phyloP scores from a whole-genome alignment of 306 rosid species.

The Purshia tridentata region DNA sequence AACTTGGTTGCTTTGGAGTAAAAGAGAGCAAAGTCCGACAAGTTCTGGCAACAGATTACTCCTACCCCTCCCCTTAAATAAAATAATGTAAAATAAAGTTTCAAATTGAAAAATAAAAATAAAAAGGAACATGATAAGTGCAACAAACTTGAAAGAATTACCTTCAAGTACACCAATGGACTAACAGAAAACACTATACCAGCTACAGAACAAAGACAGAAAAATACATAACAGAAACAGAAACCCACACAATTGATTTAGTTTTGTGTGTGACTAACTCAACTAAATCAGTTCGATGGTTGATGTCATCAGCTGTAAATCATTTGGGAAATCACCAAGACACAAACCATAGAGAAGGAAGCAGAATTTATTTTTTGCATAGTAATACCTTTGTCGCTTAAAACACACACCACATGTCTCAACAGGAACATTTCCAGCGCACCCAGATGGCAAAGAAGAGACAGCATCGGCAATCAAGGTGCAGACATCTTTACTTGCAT shows the following conservation, averaged over 20 bases:
- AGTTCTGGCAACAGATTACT: too few relatives aligned
- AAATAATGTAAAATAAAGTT: not conserved
- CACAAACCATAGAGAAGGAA: not conserved
- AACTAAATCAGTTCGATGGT: not conserved
- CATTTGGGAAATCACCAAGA: conserved; percentile 1
- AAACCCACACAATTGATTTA: too few relatives aligned
- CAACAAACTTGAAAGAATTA: not conserved
- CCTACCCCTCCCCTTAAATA: not conserved
- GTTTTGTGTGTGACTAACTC: too few relatives aligned
- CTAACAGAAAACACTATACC: not conserved
- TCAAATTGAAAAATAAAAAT: not conserved
- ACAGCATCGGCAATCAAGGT: conserved; percentile 27
- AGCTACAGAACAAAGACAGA: too few relatives aligned
- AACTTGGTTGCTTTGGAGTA: too few relatives aligned
- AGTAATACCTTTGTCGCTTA: conserved; percentile 55
- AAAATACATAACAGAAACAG: too few relatives aligned
- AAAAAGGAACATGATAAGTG: not conserved
- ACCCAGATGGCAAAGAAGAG: conserved; percentile 29
- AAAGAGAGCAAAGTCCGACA: too few relatives aligned
- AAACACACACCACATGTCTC: conserved; percentile 36
- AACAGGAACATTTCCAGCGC: conserved; percentile 22
- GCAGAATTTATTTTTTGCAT: not conserved
- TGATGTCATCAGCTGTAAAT: not conserved
- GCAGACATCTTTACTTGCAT: conserved; percentile 37
- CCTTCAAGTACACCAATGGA: conserved; percentile 1